Conservation (phyloP, 306 rosid species). For the Fragaria vesca region DNA sequence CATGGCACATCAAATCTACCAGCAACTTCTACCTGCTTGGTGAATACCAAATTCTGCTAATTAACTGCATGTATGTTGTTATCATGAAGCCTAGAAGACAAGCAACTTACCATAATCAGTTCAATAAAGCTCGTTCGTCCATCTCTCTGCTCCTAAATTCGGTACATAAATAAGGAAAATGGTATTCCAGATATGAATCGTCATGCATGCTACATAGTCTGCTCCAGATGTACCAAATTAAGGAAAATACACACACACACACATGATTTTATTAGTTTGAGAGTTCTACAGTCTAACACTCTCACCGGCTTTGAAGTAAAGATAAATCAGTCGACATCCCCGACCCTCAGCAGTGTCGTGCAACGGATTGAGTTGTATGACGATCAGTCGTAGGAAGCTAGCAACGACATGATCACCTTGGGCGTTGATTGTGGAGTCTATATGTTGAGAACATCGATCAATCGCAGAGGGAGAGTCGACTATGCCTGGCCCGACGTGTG, state of each 20-base stretch:
- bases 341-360: conserved; percentile 63
- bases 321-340: conserved; percentile 66
- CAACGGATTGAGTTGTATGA: conserved; percentile 84
- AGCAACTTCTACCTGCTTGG: no score
- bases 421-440: conserved; percentile 66
- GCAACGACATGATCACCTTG: conserved; percentile 65
- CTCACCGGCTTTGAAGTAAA: conserved; percentile 82
- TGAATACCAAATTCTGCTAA: no score
- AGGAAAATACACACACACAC: background rate
- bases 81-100: background rate
- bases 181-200: background rate
- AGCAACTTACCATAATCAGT: background rate
- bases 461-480: conserved; percentile 45
- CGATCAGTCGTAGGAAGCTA: conserved; percentile 41
- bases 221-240: background rate
- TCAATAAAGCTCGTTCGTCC: background rate
- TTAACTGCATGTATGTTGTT: background rate
- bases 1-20: no score
- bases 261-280: conserved; percentile 39
- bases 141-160: background rate
- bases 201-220: background rate
- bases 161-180: background rate
- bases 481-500: conserved; percentile 68
- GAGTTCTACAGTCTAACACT: conserved; percentile 73
- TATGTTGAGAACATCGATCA: conserved; percentile 56